These are phyloP conservation scores for Carex sylvatica DNA, from an alignment of 202 grass and related monocot genomes.

Conservation along the genomic window DNA sequence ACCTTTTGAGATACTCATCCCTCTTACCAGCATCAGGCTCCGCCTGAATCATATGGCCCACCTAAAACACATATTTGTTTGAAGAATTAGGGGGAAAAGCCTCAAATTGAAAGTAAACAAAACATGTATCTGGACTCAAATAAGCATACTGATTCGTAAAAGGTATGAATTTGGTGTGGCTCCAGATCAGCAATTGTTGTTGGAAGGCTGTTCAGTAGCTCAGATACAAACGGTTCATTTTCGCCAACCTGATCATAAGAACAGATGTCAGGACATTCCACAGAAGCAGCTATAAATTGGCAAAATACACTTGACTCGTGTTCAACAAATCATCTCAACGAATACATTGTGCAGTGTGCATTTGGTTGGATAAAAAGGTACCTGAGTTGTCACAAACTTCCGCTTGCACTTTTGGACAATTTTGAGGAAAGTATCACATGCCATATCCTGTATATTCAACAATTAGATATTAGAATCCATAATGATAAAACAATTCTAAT, in stretches of 20 bases:
- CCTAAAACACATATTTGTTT: conserved; percentile 42
- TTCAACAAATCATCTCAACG: not conserved
- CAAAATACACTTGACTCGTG: not conserved
- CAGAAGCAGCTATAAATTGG: not conserved
- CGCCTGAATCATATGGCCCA: conserved; percentile 99
- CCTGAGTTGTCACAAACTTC: conserved; percentile 95
- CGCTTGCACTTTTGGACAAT: conserved; percentile 99
- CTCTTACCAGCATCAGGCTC: conserved; percentile 87
- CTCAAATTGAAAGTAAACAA: not conserved
- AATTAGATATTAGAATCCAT: not conserved
- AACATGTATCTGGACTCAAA: conserved; percentile 13
- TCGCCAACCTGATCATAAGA: conserved; percentile 72
- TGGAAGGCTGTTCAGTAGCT: conserved; percentile 65
- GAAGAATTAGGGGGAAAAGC: conserved; percentile 25
- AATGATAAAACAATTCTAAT: conserved; percentile 11
- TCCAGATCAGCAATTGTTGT: conserved; percentile 91
- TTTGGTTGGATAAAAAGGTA: conserved; percentile 30
- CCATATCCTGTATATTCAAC: conserved; percentile 83
- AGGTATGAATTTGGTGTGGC: conserved; percentile 96
- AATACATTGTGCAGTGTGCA: not conserved
- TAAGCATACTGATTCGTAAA: conserved; percentile 89
- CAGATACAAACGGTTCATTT: conserved; percentile 97
- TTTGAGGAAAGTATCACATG: conserved; percentile 96
- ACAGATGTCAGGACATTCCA: conserved; percentile 29
- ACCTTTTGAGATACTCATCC: conserved; percentile 96